Percentiles rank a stretch among this genome's conserved stretches.
Evolutionary conservation across 352 stramenopile genomes (phyloP).

Genomic region (Saprolegnia diclina): DNA sequence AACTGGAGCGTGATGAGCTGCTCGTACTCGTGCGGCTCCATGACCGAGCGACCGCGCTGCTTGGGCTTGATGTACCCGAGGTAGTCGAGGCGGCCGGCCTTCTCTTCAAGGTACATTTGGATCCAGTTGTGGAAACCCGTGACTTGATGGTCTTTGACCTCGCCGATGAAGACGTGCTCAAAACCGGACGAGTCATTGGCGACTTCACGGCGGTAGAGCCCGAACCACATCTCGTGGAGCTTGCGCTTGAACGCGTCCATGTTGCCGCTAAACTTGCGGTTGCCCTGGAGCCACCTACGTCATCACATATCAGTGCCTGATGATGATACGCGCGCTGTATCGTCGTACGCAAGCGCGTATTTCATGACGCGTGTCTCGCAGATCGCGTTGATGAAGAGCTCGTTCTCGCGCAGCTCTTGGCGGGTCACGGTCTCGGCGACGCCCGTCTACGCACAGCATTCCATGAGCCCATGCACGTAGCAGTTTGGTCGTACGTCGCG

Average conservation of each 20-base stretch:
- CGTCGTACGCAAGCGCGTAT: constrained; percentile 86
- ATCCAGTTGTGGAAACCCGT: constrained; percentile 97
- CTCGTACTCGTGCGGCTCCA: constrained; percentile 79
- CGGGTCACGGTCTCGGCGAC: constrained; percentile 78
- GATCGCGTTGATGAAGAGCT: constrained; percentile 88
- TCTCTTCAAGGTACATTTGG: constrained; percentile 94
- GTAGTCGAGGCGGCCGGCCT: constrained; percentile 90
- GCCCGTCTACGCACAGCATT: constrained; percentile 48
- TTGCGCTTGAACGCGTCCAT: constrained; percentile 82
- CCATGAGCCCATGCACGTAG: neutral
- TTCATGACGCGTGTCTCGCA: constrained; percentile 91
- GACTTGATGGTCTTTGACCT: constrained; percentile 90
- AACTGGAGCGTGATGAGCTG: constrained; percentile 95
- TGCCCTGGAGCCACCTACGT: constrained; percentile 68
- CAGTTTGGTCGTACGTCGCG: constrained; percentile 40
- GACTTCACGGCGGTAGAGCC: constrained; percentile 86
- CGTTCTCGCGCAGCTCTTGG: constrained; percentile 86
- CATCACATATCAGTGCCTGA: constrained; percentile 33
- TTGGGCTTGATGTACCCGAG: constrained; percentile 89
- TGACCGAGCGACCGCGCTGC: constrained; percentile 57
- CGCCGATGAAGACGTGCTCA: constrained; percentile 95
- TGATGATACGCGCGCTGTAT: constrained; percentile 31
- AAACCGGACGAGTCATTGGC: constrained; percentile 91
- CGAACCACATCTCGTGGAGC: constrained; percentile 94
- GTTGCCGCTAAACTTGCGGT: constrained; percentile 76